These are phyloP conservation scores for Phytopythium helicoides DNA, from an alignment of 352 stramenopile genomes.

Conservation along the genomic window DNA sequence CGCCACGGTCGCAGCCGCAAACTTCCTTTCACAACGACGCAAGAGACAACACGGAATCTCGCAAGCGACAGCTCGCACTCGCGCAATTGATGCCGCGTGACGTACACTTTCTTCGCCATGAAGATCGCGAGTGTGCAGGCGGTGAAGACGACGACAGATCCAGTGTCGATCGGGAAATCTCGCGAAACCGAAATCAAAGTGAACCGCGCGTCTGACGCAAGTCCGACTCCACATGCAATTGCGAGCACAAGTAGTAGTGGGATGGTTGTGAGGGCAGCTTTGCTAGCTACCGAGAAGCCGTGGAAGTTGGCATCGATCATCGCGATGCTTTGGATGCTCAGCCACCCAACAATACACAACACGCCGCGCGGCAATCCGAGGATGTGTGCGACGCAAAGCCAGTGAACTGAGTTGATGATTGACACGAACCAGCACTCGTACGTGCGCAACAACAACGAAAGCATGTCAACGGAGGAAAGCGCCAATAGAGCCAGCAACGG, in stretches of 20 bases:
- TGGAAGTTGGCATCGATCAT: conserved; percentile 31
- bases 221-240: conserved; percentile 16
- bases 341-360: conserved; percentile 19
- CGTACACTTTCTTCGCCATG: conserved; percentile 21
- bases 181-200: conserved; percentile 1
- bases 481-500: conserved; percentile 11
- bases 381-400: conserved; percentile 14
- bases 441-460: conserved; percentile 9
- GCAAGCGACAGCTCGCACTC: conserved; percentile 2
- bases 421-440: conserved; percentile 35
- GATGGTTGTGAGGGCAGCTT: conserved; percentile 17
- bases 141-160: conserved; percentile 22
- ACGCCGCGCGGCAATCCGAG: conserved; percentile 20
- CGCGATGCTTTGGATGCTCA: conserved; percentile 18
- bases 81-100: conserved; percentile 7
- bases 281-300: conserved; percentile 15
- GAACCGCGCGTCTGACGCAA: conserved; percentile 11
- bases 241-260: conserved; percentile 23
- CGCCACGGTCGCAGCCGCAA: conserved; percentile 7
- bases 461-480: conserved; percentile 22
- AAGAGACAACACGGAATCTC: conserved; percentile 13
- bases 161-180: conserved; percentile 10
- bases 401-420: conserved; percentile 23
- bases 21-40: conserved; percentile 18
- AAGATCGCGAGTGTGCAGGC: conserved; percentile 25